Evolutionary conservation across 306 rosid genomes (phyloP).

Genomic region (Trifolium fragiferum): DNA sequence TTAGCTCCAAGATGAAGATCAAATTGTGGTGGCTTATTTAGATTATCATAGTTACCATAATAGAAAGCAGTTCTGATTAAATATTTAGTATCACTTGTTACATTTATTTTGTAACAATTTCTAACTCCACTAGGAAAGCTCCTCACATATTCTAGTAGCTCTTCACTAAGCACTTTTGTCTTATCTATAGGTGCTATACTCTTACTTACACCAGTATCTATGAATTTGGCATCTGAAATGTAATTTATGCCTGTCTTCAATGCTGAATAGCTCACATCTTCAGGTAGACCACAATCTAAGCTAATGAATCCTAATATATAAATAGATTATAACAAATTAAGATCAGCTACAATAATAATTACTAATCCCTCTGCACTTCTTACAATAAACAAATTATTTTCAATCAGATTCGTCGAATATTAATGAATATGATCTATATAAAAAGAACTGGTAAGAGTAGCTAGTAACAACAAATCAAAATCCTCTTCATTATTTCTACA

Average conservation of each 20-base stretch:
- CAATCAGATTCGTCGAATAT: too few relatives aligned
- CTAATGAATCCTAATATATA: neutral
- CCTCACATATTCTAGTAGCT: neutral
- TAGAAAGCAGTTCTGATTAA: neutral
- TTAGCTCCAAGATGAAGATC: neutral
- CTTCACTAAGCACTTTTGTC: too few relatives aligned
- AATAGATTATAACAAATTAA: too few relatives aligned
- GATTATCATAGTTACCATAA: neutral
- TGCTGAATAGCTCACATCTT: neutral
- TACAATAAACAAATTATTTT: too few relatives aligned
- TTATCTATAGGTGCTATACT: too few relatives aligned
- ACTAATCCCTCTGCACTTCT: too few relatives aligned
- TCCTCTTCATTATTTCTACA: too few relatives aligned
- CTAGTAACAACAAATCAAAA: too few relatives aligned
- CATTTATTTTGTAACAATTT: neutral
- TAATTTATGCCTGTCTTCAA: neutral
- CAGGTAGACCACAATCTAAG: neutral
- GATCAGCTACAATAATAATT: neutral
- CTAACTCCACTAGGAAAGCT: neutral
- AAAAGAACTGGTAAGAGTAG: too few relatives aligned
- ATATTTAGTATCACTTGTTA: neutral
- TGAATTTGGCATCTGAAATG: neutral
- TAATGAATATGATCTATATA: too few relatives aligned
- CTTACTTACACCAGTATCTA: neutral
- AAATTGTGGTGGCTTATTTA: neutral